Percentiles rank a stretch among this genome's conserved stretches.
phyloP scores from a whole-genome alignment of 208 protist genomes.

The Trypanosomatidae sp. region DNA sequence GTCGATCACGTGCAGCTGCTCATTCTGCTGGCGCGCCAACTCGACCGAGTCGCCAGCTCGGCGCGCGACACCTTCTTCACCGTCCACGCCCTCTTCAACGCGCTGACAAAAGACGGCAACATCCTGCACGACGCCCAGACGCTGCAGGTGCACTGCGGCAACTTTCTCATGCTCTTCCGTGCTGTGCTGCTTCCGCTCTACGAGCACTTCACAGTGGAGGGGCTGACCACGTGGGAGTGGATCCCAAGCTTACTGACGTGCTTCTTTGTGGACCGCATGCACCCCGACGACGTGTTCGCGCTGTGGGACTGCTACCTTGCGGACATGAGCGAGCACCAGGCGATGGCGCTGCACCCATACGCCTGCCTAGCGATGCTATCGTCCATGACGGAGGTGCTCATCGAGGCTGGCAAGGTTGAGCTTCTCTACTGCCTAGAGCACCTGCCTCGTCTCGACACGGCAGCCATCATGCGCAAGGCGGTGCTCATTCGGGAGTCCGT shows the following conservation, averaged over 20 bases:
- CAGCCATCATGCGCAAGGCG: slow-evolving; percentile 68
- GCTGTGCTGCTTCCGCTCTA: slow-evolving; percentile 67
- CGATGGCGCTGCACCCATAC: slow-evolving; percentile 75
- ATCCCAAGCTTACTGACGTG: slow-evolving; percentile 64
- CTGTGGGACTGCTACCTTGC: slow-evolving; percentile 85
- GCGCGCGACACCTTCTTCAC: slow-evolving; percentile 73
- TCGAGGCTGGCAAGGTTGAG: slow-evolving; percentile 72
- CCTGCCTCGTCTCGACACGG: slow-evolving; percentile 74
- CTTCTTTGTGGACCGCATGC: slow-evolving; percentile 69
- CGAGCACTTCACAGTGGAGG: slow-evolving; percentile 73
- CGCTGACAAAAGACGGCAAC: slow-evolving; percentile 62
- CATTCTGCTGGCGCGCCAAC: slow-evolving; percentile 46
- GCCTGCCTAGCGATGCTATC: slow-evolving; percentile 75
- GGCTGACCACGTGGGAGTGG: slow-evolving; percentile 72
- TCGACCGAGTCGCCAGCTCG: slow-evolving; percentile 48
- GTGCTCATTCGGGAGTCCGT: slow-evolving; percentile 75
- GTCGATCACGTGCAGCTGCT: slow-evolving; percentile 58
- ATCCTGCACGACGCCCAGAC: slow-evolving; percentile 59
- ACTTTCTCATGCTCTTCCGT: slow-evolving; percentile 81
- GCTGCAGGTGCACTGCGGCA: slow-evolving; percentile 73
- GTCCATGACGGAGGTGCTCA: slow-evolving; percentile 81
- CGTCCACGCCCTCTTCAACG: slow-evolving; percentile 46
- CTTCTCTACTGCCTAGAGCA: slow-evolving; percentile 67
- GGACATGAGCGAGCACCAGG: slow-evolving; percentile 40
- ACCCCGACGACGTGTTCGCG: slow-evolving; percentile 68